A percentile compares a stretch with the other conserved stretches of the same genome.
These are phyloP conservation scores for Hydnum rufescens DNA, from an alignment of 768 basidiomycete species.

Conservation along the genomic window DNA sequence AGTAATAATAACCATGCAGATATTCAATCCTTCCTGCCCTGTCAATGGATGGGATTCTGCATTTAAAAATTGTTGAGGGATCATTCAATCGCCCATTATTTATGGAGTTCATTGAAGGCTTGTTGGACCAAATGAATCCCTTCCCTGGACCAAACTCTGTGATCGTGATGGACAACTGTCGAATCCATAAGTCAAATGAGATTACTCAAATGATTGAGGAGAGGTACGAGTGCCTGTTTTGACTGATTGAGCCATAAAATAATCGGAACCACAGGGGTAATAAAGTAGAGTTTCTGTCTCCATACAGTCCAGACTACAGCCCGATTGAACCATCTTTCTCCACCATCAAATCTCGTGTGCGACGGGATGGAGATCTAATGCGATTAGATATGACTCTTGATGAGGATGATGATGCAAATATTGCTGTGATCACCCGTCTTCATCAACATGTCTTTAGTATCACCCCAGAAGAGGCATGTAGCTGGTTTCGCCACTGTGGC, in stretches of 20 bases:
- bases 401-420: not conserved
- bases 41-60: conserved; percentile 14
- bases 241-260: too few species aligned
- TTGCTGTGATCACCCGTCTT: not conserved
- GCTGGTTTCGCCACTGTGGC: not conserved
- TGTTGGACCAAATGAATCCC: conserved; percentile 7
- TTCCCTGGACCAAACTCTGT: conserved; percentile 7
- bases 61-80: conserved; percentile 11
- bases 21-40: conserved; percentile 18
- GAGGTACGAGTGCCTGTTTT: conserved; percentile 1
- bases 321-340: not conserved
- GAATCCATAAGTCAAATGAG: conserved; percentile 2
- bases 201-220: conserved; percentile 6
- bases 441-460: not conserved
- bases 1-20: not conserved
- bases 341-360: not conserved
- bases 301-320: not conserved
- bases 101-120: conserved; percentile 3
- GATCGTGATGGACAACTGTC: conserved; percentile 8
- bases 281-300: not conserved
- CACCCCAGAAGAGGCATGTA: not conserved
- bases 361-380: not conserved
- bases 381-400: not conserved
- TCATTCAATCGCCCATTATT: conserved; percentile 10
- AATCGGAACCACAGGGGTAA: not conserved